A percentile compares a stretch with the other conserved stretches of the same genome.
phyloP scores from a whole-genome alignment of 306 rosid genomes.

The Rosa persica region DNA sequence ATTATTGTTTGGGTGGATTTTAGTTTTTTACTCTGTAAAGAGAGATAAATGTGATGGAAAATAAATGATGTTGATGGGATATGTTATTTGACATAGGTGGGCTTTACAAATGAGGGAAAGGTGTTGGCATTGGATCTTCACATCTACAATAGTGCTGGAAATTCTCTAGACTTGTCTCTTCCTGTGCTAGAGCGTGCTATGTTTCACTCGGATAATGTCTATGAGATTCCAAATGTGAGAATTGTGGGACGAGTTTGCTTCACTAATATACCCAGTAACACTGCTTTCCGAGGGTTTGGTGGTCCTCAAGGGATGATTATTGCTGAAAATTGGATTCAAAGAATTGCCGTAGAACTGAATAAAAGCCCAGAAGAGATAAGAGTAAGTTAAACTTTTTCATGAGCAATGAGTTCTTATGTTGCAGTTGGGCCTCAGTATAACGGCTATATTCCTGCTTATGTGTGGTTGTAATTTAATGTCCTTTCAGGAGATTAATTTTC shows the following conservation, averaged over 20 bases:
- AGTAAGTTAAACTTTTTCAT: constrained; percentile 44
- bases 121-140: constrained; percentile 86
- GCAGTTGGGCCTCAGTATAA: constrained; percentile 22
- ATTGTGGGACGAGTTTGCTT: constrained; percentile 76
- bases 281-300: constrained; percentile 98
- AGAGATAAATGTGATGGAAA: constrained; percentile 22
- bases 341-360: constrained; percentile 75
- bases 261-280: constrained; percentile 84
- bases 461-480: constrained; percentile 25
- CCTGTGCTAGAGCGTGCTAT: constrained; percentile 92
- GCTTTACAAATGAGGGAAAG: constrained; percentile 88
- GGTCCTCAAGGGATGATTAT: constrained; percentile 99
- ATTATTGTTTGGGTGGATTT: background rate
- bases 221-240: constrained; percentile 92
- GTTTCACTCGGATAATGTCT: constrained; percentile 94
- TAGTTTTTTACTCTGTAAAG: background rate
- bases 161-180: constrained; percentile 84
- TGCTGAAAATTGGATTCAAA: constrained; percentile 90
- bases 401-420: constrained; percentile 1
- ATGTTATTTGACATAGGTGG: constrained; percentile 54
- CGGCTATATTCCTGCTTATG: constrained; percentile 4
- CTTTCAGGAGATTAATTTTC: constrained; percentile 82
- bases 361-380: constrained; percentile 83
- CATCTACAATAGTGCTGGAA: constrained; percentile 89
- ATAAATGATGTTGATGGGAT: constrained; percentile 14